phyloP scores from a whole-genome alignment of 805 yeast genomes.

The Schwanniomyces sp. region DNA sequence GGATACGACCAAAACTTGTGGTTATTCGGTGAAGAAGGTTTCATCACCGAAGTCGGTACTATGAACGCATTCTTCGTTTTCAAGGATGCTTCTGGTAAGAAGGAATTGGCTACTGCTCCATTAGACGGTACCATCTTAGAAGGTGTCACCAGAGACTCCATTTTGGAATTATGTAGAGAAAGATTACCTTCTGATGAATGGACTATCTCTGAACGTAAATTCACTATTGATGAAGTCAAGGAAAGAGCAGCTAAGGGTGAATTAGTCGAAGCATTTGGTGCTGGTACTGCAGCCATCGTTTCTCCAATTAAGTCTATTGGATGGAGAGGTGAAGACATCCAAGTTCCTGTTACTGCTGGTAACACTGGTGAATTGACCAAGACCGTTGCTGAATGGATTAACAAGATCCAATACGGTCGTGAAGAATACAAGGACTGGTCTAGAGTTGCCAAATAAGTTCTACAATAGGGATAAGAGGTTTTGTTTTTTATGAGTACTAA shows the following conservation, averaged over 20 bases:
- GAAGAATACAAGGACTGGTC: constrained; percentile 62
- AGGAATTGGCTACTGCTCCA: constrained; percentile 94
- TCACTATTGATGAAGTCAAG: constrained; percentile 70
- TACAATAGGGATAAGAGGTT: background rate
- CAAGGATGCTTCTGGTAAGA: constrained; percentile 77
- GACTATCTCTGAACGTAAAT: constrained; percentile 77
- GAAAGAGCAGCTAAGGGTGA: constrained; percentile 78
- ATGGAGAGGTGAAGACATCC: constrained; percentile 69
- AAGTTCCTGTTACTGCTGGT: constrained; percentile 79
- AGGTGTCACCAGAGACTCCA: constrained; percentile 94
- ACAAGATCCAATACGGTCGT: constrained; percentile 86
- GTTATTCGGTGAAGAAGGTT: constrained; percentile 86
- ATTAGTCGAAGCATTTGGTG: constrained; percentile 90
- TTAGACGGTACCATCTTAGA: constrained; percentile 95
- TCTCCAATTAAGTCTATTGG: constrained; percentile 90
- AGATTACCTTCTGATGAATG: constrained; percentile 75
- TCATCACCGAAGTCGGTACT: constrained; percentile 95
- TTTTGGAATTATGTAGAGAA: constrained; percentile 73
- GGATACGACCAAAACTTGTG: constrained; percentile 97
- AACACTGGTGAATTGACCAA: constrained; percentile 82
- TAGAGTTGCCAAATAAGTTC: constrained; percentile 28
- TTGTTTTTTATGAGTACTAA: background rate
- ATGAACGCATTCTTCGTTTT: constrained; percentile 94
- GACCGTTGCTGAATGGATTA: constrained; percentile 80
- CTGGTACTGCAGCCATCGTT: constrained; percentile 98